Conservation (phyloP, 2,329 filamentous ascomycete genomes). For the Pseudocercospora fuligena region DNA sequence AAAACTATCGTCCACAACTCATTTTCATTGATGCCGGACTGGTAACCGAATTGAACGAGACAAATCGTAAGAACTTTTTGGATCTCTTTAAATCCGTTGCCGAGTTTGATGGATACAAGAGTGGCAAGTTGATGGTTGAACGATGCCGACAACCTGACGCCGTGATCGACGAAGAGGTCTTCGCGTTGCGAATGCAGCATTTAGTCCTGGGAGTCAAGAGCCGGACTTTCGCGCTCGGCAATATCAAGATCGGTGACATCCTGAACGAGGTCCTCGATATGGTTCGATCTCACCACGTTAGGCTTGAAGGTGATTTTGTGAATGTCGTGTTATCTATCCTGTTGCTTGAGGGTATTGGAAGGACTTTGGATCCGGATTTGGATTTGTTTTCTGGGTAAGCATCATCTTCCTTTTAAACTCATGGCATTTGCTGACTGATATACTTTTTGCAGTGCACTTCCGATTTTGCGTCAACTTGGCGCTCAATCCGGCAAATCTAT, state of each 20-base stretch:
- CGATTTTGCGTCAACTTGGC: conserved; percentile 86
- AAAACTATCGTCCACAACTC: conserved; percentile 90
- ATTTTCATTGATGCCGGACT: conserved; percentile 98
- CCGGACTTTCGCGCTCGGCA: conserved; percentile 86
- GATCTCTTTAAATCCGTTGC: conserved; percentile 95
- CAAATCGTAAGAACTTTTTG: conserved; percentile 87
- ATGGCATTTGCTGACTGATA: not conserved
- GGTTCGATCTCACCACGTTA: conserved; percentile 90
- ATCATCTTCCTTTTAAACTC: not conserved
- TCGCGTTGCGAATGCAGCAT: conserved; percentile 96
- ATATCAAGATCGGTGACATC: conserved; percentile 95
- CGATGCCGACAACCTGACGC: conserved; percentile 90
- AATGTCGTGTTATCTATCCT: conserved; percentile 97
- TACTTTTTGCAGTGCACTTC: conserved; percentile 68
- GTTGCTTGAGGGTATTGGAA: conserved; percentile 89
- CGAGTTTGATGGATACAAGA: conserved; percentile 95
- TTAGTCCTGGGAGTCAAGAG: conserved; percentile 89
- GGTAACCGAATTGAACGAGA: conserved; percentile 87
- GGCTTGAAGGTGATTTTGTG: conserved; percentile 95
- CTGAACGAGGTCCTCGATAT: conserved; percentile 87
- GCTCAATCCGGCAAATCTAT: conserved; percentile 70
- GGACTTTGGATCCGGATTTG: conserved; percentile 81
- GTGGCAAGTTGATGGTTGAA: conserved; percentile 94
- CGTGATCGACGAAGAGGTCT: conserved; percentile 86
- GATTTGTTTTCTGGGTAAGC: conserved; percentile 78